Evolutionary conservation across 1,139 yeast genomes (phyloP).

Genomic region (Saccharomyces hybrid): DNA sequence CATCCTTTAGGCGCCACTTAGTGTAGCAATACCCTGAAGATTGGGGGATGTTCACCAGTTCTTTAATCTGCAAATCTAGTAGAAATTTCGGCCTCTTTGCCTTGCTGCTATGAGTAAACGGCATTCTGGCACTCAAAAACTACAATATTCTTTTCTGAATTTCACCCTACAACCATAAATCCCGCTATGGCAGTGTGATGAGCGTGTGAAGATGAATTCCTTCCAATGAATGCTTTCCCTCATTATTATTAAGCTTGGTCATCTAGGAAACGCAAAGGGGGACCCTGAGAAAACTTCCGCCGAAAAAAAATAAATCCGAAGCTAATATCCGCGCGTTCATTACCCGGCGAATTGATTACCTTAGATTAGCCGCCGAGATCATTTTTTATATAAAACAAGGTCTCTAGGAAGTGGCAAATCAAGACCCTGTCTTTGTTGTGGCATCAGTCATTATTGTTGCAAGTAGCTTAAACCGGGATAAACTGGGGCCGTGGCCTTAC

Average conservation of each 20-base stretch:
- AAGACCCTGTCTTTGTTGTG: too few species aligned
- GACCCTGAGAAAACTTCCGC: not conserved
- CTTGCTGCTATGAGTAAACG: constrained; percentile 14
- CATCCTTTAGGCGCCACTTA: constrained; percentile 47
- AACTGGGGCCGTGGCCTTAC: too few species aligned
- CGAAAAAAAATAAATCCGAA: not conserved
- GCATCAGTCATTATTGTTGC: not conserved
- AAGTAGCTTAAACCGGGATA: too few species aligned
- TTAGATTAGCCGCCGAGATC: not conserved
- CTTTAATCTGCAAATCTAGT: constrained; percentile 52
- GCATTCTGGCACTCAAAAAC: constrained; percentile 1
- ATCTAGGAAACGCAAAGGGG: not conserved
- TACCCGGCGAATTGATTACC: not conserved
- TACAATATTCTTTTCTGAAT: too few species aligned
- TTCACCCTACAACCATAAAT: too few species aligned
- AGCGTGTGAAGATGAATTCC: too few species aligned
- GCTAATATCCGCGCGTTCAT: not conserved
- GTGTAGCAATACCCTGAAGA: constrained; percentile 62
- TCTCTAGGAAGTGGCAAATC: not conserved
- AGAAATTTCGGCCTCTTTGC: constrained; percentile 17
- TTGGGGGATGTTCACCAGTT: constrained; percentile 75
- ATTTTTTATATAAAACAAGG: not conserved
- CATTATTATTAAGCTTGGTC: not conserved
- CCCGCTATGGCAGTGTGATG: too few species aligned
- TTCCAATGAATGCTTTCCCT: not conserved